These are phyloP conservation scores for Elaphomyces granulatus DNA, from an alignment of 495 filamentous ascomycete species.

Conservation along the genomic window DNA sequence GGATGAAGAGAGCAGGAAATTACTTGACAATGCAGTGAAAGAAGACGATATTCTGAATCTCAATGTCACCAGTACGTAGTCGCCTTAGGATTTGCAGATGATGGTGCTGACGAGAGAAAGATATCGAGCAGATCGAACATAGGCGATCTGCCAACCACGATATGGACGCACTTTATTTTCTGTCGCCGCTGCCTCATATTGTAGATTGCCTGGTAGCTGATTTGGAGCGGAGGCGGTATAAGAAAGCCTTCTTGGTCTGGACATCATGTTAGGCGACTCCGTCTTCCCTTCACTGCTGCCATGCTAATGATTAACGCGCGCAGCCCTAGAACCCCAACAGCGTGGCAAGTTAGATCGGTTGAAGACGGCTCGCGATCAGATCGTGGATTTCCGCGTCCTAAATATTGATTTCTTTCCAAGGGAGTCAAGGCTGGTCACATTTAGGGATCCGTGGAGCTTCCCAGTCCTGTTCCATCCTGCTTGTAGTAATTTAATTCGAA, in stretches of 20 bases:
- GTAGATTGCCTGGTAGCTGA: constrained; percentile 90
- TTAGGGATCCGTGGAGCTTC: constrained; percentile 90
- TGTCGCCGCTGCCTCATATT: constrained; percentile 71
- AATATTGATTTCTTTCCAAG: constrained; percentile 79
- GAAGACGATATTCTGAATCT: constrained; percentile 92
- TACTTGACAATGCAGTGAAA: constrained; percentile 76
- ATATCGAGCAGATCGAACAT: constrained; percentile 85
- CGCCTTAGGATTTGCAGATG: not conserved
- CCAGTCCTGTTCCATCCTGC: constrained; percentile 80
- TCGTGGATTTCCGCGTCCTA: constrained; percentile 57
- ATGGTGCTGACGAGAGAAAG: constrained; percentile 28
- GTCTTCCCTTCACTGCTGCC: not conserved
- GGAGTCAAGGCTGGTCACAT: constrained; percentile 83
- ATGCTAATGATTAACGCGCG: too few species aligned
- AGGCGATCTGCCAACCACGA: constrained; percentile 60
- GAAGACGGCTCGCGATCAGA: constrained; percentile 49
- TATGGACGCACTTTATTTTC: constrained; percentile 88
- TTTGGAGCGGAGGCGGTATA: constrained; percentile 67
- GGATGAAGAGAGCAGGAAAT: constrained; percentile 61
- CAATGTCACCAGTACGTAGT: constrained; percentile 74
- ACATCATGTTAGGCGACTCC: constrained; percentile 45
- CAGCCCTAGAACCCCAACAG: constrained; percentile 40
- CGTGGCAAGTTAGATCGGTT: constrained; percentile 43
- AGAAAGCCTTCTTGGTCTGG: constrained; percentile 67
- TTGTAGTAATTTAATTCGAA: constrained; percentile 68